Conservation (phyloP, 805 yeast species). For the Nakazawaea anatomiae region DNA sequence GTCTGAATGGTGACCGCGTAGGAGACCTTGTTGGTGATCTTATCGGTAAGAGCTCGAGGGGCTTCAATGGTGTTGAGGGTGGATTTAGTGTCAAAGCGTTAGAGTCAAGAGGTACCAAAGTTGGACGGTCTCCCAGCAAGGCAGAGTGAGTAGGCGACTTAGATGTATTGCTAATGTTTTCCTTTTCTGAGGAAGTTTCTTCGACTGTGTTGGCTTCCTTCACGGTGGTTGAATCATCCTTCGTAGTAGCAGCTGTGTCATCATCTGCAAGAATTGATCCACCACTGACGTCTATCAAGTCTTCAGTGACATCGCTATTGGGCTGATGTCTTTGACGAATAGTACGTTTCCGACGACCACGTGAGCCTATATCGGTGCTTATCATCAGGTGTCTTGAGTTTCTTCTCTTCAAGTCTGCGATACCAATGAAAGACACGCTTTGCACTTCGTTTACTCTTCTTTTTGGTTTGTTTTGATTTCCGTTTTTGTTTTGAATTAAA, state of each 20-base stretch:
- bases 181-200: conserved; percentile 1
- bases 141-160: background rate
- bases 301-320: conserved; percentile 1
- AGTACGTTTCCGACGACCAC: conserved; percentile 7
- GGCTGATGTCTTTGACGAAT: conserved; percentile 5
- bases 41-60: conserved; percentile 7
- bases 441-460: background rate
- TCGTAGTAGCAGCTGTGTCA: background rate
- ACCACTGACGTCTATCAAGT: conserved; percentile 1
- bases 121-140: background rate
- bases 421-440: too few relatives aligned
- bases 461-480: background rate
- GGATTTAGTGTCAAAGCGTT: conserved; percentile 7
- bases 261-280: background rate
- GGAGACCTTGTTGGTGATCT: conserved; percentile 10
- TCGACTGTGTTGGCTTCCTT: background rate
- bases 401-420: background rate
- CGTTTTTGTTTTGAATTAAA: background rate
- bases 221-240: background rate
- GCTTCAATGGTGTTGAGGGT: conserved; percentile 8
- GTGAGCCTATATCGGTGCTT: background rate
- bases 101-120: conserved; percentile 8
- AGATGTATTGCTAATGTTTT: background rate
- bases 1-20: conserved; percentile 6
- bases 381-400: background rate